Evolutionary conservation across 2,329 filamentous ascomycete genomes (phyloP).

Genomic region (Trichoderma sp.): DNA sequence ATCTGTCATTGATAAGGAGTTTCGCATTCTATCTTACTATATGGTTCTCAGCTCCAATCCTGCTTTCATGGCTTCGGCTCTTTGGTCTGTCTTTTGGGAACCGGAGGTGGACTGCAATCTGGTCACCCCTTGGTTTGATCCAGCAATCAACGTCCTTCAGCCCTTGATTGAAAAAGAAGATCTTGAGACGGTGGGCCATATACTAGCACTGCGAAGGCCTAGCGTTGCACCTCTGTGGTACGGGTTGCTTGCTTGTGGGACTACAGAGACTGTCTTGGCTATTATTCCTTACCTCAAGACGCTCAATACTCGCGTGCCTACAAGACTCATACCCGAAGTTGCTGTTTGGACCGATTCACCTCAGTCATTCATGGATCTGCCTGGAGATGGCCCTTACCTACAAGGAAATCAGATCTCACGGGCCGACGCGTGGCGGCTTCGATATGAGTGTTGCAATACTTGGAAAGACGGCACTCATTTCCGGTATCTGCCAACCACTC

Average conservation of each 20-base stretch:
- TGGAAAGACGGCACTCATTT: conserved; percentile 1
- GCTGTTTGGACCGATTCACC: conserved; percentile 16
- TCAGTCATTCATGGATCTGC: conserved; percentile 26
- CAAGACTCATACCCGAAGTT: conserved; percentile 19
- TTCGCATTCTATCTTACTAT: conserved; percentile 2
- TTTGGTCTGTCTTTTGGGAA: conserved; percentile 27
- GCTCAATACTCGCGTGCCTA: background rate
- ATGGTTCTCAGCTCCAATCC: conserved; percentile 26
- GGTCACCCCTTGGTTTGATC: conserved; percentile 23
- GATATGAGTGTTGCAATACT: conserved; percentile 16
- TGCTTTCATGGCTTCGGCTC: conserved; percentile 20
- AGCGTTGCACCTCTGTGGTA: conserved; percentile 20
- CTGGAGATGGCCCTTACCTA: conserved; percentile 21
- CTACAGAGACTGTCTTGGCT: conserved; percentile 7
- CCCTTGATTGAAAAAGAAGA: conserved; percentile 1
- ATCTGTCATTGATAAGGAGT: conserved; percentile 7
- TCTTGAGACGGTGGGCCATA: conserved; percentile 20
- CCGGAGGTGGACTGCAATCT: conserved; percentile 26
- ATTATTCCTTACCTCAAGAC: conserved; percentile 25
- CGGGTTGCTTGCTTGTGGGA: conserved; percentile 21
- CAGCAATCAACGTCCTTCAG: background rate
- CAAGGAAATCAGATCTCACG: conserved; percentile 11
- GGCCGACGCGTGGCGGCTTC: conserved; percentile 25
- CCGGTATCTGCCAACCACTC: background rate
- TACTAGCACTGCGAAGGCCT: conserved; percentile 17